Conservation (phyloP, 257 asterid species). For the Rauvolfia tetraphylla region DNA sequence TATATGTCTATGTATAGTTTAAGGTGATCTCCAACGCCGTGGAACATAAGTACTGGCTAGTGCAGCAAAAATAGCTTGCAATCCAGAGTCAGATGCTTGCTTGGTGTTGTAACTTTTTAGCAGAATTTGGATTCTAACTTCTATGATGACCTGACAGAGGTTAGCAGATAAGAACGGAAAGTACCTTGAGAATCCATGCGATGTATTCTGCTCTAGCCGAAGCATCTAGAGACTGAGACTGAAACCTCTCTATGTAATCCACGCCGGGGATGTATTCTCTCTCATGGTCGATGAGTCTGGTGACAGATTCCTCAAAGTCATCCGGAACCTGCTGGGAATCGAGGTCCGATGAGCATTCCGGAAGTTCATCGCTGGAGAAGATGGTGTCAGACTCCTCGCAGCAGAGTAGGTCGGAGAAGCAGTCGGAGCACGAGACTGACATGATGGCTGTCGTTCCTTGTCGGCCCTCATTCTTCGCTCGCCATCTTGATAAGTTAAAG, state of each 20-base stretch:
- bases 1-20: too few relatives aligned
- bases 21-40: too few relatives aligned
- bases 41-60: too few relatives aligned
- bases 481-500: slow-evolving; percentile 24
- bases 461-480: slow-evolving; percentile 36
- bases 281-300: slow-evolving; percentile 75
- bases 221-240: slow-evolving; percentile 48
- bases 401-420: slow-evolving; percentile 94
- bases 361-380: slow-evolving; percentile 49
- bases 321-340: slow-evolving; percentile 38
- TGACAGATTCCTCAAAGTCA: slow-evolving; percentile 66
- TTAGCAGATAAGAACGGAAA: too few relatives aligned
- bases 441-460: slow-evolving; percentile 31
- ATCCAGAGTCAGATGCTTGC: too few relatives aligned
- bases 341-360: slow-evolving; percentile 74
- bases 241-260: slow-evolving; percentile 32
- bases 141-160: too few relatives aligned
- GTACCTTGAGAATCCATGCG: slow-evolving; percentile 96
- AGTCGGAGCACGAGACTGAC: slow-evolving; percentile 79
- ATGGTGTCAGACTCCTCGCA: slow-evolving; percentile 73
- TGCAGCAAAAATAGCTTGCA: too few relatives aligned
- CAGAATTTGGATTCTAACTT: too few relatives aligned
- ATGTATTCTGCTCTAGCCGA: slow-evolving; percentile 62
- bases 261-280: slow-evolving; percentile 40
- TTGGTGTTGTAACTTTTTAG: too few relatives aligned